Evolutionary conservation across 1,139 yeast genomes (phyloP).

Genomic region (Suhomyces bribrorum): DNA sequence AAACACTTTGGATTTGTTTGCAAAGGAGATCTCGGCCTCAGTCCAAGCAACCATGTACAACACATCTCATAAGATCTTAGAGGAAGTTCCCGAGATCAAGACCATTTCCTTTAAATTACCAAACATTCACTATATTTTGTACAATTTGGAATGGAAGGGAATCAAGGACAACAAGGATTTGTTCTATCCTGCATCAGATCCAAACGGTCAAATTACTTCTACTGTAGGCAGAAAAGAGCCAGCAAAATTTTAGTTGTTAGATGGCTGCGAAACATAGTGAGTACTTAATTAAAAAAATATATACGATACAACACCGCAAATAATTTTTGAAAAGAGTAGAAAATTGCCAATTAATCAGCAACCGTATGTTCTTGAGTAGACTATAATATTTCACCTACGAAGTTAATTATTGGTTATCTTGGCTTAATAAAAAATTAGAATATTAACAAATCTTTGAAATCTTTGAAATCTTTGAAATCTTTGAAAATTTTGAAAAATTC

Average conservation of each 20-base stretch:
- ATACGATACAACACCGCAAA: no score
- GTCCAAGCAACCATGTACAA: slow-evolving; percentile 97
- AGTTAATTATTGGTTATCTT: no score
- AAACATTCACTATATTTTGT: slow-evolving; percentile 84
- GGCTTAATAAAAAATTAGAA: no score
- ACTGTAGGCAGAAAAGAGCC: slow-evolving; percentile 67
- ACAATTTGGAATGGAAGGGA: slow-evolving; percentile 83
- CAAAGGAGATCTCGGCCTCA: slow-evolving; percentile 81
- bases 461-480: no score
- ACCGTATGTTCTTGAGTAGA: no score
- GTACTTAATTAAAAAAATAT: slow-evolving; percentile 6
- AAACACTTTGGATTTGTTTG: slow-evolving; percentile 75
- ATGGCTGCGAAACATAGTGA: neutral
- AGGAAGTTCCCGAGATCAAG: slow-evolving; percentile 54
- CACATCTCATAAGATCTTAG: slow-evolving; percentile 76
- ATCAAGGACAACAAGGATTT: slow-evolving; percentile 76
- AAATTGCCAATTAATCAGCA: no score
- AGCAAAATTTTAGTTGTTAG: slow-evolving; percentile 40
- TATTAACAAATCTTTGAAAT: no score
- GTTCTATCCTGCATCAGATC: slow-evolving; percentile 88
- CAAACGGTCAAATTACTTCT: slow-evolving; percentile 86
- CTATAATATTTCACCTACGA: no score
- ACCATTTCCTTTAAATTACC: slow-evolving; percentile 77
- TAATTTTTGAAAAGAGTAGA: no score
- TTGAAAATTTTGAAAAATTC: no score